phyloP scores from a whole-genome alignment of 1,284 basidiomycete genomes.

The Ganoderma boninense region DNA sequence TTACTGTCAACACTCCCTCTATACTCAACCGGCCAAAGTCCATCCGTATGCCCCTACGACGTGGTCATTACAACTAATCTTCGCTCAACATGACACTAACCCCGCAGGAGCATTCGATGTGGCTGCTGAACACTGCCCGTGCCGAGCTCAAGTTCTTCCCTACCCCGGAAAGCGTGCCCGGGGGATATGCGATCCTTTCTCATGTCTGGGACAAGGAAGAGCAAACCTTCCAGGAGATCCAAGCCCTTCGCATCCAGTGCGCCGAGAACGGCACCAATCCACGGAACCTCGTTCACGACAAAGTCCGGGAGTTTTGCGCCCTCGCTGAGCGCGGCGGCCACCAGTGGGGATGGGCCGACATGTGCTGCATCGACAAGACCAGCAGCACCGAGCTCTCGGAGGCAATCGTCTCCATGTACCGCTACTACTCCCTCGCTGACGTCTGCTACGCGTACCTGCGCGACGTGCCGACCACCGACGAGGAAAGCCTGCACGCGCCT shows the following conservation, averaged over 20 bases:
- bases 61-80: no score
- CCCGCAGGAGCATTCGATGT: background rate
- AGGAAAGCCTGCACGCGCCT: background rate
- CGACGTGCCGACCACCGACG: background rate
- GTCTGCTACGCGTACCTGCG: slow-evolving; percentile 4
- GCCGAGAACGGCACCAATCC: background rate
- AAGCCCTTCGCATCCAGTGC: background rate
- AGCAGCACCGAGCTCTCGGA: slow-evolving; percentile 8
- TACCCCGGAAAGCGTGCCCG: background rate
- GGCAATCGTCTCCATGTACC: background rate
- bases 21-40: no score
- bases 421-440: background rate
- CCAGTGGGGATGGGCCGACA: slow-evolving; percentile 2
- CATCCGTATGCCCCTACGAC: no score
- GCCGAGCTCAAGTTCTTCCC: background rate
- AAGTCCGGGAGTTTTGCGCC: background rate
- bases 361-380: slow-evolving; percentile 11
- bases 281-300: background rate
- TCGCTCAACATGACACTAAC: background rate
- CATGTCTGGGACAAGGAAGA: background rate
- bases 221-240: background rate
- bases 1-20: no score
- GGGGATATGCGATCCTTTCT: slow-evolving; percentile 6
- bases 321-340: background rate
- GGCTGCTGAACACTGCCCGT: background rate